Evolutionary conservation across 805 yeast species (phyloP).

Genomic region (Blastobotrys americana): DNA sequence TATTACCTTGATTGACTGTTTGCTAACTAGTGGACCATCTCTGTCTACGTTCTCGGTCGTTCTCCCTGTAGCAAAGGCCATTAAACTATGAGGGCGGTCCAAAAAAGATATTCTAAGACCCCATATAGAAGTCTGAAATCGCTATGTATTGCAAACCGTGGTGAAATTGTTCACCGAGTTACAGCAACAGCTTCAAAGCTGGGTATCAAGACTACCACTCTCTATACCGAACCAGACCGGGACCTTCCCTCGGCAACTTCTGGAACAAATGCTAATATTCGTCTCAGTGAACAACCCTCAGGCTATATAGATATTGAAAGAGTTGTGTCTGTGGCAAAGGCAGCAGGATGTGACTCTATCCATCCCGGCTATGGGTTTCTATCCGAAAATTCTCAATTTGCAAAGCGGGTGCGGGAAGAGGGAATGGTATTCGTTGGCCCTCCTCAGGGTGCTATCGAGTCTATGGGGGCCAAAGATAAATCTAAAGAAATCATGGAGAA

Average conservation of each 20-base stretch:
- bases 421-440: conserved; percentile 32
- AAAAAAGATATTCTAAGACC: too few species aligned
- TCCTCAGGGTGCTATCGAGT: conserved; percentile 28
- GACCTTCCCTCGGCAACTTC: conserved; percentile 23
- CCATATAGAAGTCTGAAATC: too few species aligned
- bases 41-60: too few species aligned
- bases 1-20: too few species aligned
- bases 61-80: too few species aligned
- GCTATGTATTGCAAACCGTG: conserved; percentile 47
- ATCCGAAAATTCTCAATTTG: conserved; percentile 37
- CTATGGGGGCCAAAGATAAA: conserved; percentile 31
- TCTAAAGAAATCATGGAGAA: conserved; percentile 29
- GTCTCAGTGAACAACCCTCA: conserved; percentile 21
- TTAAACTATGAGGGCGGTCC: too few species aligned
- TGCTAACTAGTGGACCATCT: too few species aligned
- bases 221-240: conserved; percentile 28
- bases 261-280: conserved; percentile 16
- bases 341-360: conserved; percentile 45
- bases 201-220: conserved; percentile 28
- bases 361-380: conserved; percentile 54
- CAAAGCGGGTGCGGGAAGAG: conserved; percentile 27
- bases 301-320: conserved; percentile 38
- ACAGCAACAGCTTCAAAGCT: conserved; percentile 23
- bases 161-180: conserved; percentile 40
- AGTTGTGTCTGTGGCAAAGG: conserved; percentile 43